A percentile compares a stretch with the other conserved stretches of the same genome.
These are phyloP conservation scores for Coffea humblotiana DNA, from an alignment of 305 asterid species.

Conservation along the genomic window DNA sequence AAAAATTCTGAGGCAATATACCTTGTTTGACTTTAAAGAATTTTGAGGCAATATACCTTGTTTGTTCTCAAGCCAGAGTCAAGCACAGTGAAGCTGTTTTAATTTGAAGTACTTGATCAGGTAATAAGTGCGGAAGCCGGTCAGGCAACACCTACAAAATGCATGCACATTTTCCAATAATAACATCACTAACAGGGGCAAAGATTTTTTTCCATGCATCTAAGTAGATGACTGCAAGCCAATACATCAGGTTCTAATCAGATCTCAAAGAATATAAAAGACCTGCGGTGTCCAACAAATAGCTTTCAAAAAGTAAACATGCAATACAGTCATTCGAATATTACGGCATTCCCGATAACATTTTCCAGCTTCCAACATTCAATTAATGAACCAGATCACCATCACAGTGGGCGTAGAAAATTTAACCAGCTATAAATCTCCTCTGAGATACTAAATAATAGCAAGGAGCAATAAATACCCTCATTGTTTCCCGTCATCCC, in stretches of 20 bases:
- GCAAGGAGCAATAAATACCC: neutral
- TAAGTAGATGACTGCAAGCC: neutral
- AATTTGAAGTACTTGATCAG: constrained; percentile 91
- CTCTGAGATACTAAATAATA: neutral
- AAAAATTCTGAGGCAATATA: constrained; percentile 27
- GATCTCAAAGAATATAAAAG: neutral
- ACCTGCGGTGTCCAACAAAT: neutral
- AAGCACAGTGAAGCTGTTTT: constrained; percentile 96
- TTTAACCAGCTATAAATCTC: neutral
- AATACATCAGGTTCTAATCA: neutral
- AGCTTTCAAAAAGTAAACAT: neutral
- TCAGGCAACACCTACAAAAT: constrained; percentile 57
- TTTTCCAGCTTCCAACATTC: neutral
- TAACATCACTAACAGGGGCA: neutral
- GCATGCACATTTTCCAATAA: neutral
- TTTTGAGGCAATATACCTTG: constrained; percentile 54
- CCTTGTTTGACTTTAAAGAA: constrained; percentile 65
- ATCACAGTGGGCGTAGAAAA: neutral
- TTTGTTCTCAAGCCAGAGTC: constrained; percentile 89
- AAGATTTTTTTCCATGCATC: too few species aligned
- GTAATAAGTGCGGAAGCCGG: constrained; percentile 70
- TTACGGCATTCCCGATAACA: neutral
- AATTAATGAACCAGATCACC: neutral
- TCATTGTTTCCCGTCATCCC: neutral
- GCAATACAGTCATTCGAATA: neutral